Evolutionary conservation across 2,329 filamentous ascomycete genomes (phyloP).

Genomic region (Cladophialophora yegresii): DNA sequence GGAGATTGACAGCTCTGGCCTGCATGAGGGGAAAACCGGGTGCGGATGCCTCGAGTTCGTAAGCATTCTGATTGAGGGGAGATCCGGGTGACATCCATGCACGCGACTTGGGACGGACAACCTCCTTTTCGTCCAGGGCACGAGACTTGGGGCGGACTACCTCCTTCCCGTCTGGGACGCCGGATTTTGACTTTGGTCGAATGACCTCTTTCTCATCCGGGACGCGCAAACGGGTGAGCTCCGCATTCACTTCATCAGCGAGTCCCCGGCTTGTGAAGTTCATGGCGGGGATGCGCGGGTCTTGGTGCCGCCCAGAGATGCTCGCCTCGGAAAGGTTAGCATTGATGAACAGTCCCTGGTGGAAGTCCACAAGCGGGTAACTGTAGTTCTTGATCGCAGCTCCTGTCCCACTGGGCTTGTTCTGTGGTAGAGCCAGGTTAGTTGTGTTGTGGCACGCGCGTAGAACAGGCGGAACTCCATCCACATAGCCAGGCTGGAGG

Average conservation of each 20-base stretch:
- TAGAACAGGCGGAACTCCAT: slow-evolving; percentile 23
- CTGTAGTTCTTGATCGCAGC: slow-evolving; percentile 4
- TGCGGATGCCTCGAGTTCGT: slow-evolving; percentile 14
- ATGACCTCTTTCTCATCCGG: slow-evolving; percentile 2
- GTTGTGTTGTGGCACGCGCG: slow-evolving; percentile 3
- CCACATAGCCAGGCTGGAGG: slow-evolving; percentile 24
- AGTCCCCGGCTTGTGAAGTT: slow-evolving; percentile 10
- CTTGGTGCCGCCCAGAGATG: slow-evolving; percentile 14
- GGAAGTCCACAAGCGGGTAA: slow-evolving; percentile 27
- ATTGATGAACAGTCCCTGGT: slow-evolving; percentile 28
- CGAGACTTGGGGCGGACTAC: neutral
- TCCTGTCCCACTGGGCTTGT: neutral
- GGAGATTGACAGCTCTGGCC: neutral
- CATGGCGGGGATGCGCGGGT: slow-evolving; percentile 25
- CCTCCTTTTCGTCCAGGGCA: neutral
- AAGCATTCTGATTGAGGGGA: slow-evolving; percentile 1
- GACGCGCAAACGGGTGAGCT: slow-evolving; percentile 7
- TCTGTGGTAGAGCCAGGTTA: neutral
- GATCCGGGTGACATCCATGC: slow-evolving; percentile 12
- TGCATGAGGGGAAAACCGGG: neutral
- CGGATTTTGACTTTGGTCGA: neutral
- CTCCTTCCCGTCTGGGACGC: neutral
- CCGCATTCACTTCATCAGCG: slow-evolving; percentile 14
- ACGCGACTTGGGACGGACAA: neutral
- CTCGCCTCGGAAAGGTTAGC: slow-evolving; percentile 14